These are phyloP conservation scores for Phyllachora maydis DNA, from an alignment of 2,329 filamentous ascomycete genomes.

Conservation along the genomic window DNA sequence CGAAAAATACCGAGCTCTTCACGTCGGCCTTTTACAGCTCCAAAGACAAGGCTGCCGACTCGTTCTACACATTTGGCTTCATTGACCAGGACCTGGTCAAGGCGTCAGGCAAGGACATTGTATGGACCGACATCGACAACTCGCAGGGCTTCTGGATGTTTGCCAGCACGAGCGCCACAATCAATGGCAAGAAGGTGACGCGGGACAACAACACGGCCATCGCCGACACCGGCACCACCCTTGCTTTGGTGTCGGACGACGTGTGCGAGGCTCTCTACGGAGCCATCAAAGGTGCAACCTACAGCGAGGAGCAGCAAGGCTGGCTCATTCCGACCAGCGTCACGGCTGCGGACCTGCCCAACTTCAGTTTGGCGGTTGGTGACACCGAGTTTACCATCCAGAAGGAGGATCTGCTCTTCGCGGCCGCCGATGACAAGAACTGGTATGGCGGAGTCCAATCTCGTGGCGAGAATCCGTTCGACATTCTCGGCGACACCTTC, in stretches of 20 bases:
- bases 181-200: slow-evolving; percentile 32
- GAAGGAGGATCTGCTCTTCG: slow-evolving; percentile 41
- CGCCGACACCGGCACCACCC: slow-evolving; percentile 50
- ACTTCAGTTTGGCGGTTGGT: slow-evolving; percentile 42
- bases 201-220: slow-evolving; percentile 42
- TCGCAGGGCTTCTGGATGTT: slow-evolving; percentile 50
- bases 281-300: slow-evolving; percentile 37
- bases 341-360: slow-evolving; percentile 30
- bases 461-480: slow-evolving; percentile 33
- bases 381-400: slow-evolving; percentile 36
- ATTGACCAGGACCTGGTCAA: slow-evolving; percentile 43
- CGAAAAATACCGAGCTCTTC: slow-evolving; percentile 33
- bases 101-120: slow-evolving; percentile 27
- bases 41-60: slow-evolving; percentile 24
- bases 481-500: slow-evolving; percentile 43
- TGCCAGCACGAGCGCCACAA: slow-evolving; percentile 28
- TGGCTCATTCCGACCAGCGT: slow-evolving; percentile 39
- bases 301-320: slow-evolving; percentile 34
- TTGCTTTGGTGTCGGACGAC: slow-evolving; percentile 41
- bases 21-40: slow-evolving; percentile 40
- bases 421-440: slow-evolving; percentile 28
- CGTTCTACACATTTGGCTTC: slow-evolving; percentile 56
- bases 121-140: slow-evolving; percentile 41
- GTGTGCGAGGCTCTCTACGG: slow-evolving; percentile 41
- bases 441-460: slow-evolving; percentile 47